Base-by-base conservation (phyloP, 768 basidiomycete species). In the Suillus alpinus region DNA sequence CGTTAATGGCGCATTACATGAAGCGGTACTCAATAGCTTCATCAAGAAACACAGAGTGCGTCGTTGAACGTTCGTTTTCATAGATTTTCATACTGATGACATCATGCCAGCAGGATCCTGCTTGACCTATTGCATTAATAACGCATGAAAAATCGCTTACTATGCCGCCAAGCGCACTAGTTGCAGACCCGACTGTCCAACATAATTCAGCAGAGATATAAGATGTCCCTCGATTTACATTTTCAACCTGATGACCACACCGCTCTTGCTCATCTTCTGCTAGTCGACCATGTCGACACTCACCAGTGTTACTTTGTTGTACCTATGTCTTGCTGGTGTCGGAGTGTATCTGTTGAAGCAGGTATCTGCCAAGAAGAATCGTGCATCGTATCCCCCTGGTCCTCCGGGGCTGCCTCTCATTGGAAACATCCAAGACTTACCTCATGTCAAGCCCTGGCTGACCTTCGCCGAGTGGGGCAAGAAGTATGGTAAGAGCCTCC, bases 381-480 rank as follows among this genome's bases (percentile, higher is more conserved):
- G 39, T 10, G 4, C 6, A 36, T 53, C 18, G 13, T 58, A 63
- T 43, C 70, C 70, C 23, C 69, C 65, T 18, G 70, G 69, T 2
- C 70, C 69, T 4, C 37, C 41, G 53, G 66, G 66, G 2, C 65
- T 59, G 62, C 84, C 79, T 13, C 26, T 86, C 13, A 68, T 86
- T 31, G 86, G 85, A 14, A 86, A 83, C 63, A 65, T 82, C 12
- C 70, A 83, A 29, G 80, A 83, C 62, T 80, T 86, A 78, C 81
- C 85, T 34, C 67, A 70, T 14, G 75, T 77, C 37, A 73, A 78
- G 63, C 78, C 78, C 60, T 86, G 84, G 84, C 59, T 81, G 20
- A 81, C 77, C 0, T 86, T 84, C 63, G 74, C 81, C 18, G 73
- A 76, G 20, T 81, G 86, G 80, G 78, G 83, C 3, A 77, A 82